Base-by-base conservation (phyloP, 257 asterid species). In the Solanum peruvianum region DNA sequence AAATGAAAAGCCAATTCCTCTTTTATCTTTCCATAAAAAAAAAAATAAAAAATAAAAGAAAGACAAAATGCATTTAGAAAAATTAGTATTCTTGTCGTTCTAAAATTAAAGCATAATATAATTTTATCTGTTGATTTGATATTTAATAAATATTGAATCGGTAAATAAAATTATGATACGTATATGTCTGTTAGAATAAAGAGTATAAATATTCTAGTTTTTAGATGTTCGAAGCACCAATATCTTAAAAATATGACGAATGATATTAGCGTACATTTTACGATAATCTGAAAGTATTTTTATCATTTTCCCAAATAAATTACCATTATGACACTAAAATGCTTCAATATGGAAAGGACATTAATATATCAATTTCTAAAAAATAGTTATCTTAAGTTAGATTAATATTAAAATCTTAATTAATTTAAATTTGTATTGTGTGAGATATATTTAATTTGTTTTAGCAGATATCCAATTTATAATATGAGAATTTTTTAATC, bases 161-260 rank as follows among this genome's bases (percentile, higher is more conserved):
- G 0, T 52, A 2, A 0, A 52, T 52, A 16, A 52, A 4, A 52
- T 52, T 2, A 18, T 52, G n/a, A 52, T 23, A 52, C 23, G 7
- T 52, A 10, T 18, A 16, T 16, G 23, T 52, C n/a, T 2, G 4
- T 52, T 16, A 52, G 4, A 16, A 52, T 52, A 52, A 9, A 6
- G 0, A 21, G 23, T 52, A 52, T 52, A 16, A 16, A 52, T 52
- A 52, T 23, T 52, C 10, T 52, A 52, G 10, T 52, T 52, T 52
- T 52, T 18, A 23, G 1, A 52, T 1, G 62, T 6, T 2, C 7
- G 0, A 2, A 1, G 0, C 62, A 52, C 2, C 0, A 16, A 52
- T 52, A 1, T 16, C 23, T 2, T 8, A 52, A 52, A 52, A 52
- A 8, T 16, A 52, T 52, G 1, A 52, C 7, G 23, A 6, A 52